Evolutionary conservation across 139 green algal species (phyloP).

Genomic region (Desmodesmus armatus): DNA sequence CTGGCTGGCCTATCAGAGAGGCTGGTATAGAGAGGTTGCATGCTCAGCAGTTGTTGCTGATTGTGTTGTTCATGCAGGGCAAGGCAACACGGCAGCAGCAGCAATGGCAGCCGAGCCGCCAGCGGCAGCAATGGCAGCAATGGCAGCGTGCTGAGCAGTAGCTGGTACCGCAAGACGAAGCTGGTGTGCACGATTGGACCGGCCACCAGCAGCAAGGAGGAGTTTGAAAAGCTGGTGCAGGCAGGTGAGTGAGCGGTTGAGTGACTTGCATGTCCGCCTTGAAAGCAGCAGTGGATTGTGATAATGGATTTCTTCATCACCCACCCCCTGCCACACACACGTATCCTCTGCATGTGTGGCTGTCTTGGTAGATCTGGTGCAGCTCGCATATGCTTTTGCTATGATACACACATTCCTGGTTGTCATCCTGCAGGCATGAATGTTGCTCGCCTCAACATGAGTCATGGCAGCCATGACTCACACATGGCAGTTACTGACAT

Average conservation of each 20-base stretch:
- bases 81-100: not conserved
- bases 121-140: not conserved
- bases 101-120: not conserved
- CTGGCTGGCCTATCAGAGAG: too few species aligned
- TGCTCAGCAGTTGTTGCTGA: too few species aligned
- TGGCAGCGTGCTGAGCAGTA: not conserved
- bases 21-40: too few species aligned
- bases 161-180: conserved; percentile 42
- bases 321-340: too few species aligned
- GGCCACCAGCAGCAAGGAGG: conserved; percentile 67
- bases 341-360: not conserved
- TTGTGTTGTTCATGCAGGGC: too few species aligned
- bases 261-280: too few species aligned
- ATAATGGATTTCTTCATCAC: too few species aligned
- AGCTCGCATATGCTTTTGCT: not conserved
- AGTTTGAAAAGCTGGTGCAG: conserved; percentile 78
- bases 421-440: conserved; percentile 70
- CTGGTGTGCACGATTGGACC: conserved; percentile 83
- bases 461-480: conserved; percentile 78
- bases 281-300: too few species aligned
- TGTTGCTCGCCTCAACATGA: conserved; percentile 88
- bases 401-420: not conserved
- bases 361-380: too few species aligned
- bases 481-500: conserved; percentile 84
- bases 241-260: conserved; percentile 38